Percentiles rank a stretch among this genome's conserved stretches.
phyloP scores from a whole-genome alignment of 192 early-diverging fungal species.

The Linnemannia elongata region DNA sequence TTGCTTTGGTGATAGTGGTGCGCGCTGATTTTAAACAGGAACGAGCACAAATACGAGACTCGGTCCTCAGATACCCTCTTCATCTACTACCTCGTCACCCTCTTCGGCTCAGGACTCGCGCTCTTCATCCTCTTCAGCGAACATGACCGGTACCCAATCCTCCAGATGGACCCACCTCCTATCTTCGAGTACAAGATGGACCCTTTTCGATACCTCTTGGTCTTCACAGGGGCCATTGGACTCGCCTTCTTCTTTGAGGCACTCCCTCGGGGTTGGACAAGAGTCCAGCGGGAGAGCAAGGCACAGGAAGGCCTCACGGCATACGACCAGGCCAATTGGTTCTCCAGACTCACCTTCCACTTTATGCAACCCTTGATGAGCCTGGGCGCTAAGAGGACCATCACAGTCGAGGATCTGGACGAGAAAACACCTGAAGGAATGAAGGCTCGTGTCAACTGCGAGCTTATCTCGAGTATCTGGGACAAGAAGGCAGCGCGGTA shows the following conservation, averaged over 20 bases:
- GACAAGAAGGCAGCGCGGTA: conserved; percentile 7
- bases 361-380: conserved; percentile 90
- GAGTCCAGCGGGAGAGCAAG: conserved; percentile 36
- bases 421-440: conserved; percentile 11
- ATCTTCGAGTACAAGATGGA: conserved; percentile 24
- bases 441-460: conserved; percentile 26
- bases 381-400: conserved; percentile 76
- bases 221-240: conserved; percentile 11
- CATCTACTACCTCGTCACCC: conserved; percentile 26
- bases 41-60: conserved; percentile 37
- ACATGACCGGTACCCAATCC: background rate
- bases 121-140: conserved; percentile 24
- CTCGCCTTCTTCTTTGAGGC: conserved; percentile 34
- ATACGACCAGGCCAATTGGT: conserved; percentile 76
- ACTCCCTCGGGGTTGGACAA: conserved; percentile 24
- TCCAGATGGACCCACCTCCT: conserved; percentile 29
- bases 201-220: conserved; percentile 22
- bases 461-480: conserved; percentile 24
- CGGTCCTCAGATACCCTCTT: conserved; percentile 34
- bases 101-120: conserved; percentile 33
- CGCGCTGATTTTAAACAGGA: conserved; percentile 29
- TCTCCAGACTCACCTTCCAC: conserved; percentile 82
- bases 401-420: conserved; percentile 74
- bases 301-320: conserved; percentile 20
- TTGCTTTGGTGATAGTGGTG: background rate